Conservation (phyloP, 805 yeast species). For the Zygotorulaspora florentina region DNA sequence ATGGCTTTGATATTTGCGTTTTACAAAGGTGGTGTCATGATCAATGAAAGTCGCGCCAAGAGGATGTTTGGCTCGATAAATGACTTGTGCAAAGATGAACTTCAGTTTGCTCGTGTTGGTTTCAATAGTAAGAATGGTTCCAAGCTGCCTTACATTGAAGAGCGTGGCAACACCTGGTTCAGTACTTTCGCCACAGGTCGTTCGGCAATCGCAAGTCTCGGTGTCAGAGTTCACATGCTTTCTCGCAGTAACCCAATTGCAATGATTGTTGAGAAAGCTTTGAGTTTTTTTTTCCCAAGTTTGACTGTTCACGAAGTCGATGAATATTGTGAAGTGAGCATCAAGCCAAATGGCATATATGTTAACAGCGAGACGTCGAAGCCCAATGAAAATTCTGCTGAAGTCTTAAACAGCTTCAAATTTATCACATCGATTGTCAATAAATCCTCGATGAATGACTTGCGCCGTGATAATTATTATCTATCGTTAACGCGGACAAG, state of each 20-base stretch:
- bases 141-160: conserved; percentile 37
- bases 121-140: conserved; percentile 24
- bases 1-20: conserved; percentile 46
- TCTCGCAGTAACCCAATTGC: conserved; percentile 78
- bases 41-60: conserved; percentile 55
- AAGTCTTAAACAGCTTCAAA: conserved; percentile 47
- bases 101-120: conserved; percentile 60
- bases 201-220: conserved; percentile 60
- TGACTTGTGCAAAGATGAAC: conserved; percentile 53
- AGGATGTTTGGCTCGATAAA: conserved; percentile 48
- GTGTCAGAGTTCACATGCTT: conserved; percentile 57
- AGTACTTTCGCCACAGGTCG: conserved; percentile 86
- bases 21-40: conserved; percentile 54
- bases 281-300: conserved; percentile 55
- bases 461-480: conserved; percentile 73
- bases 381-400: conserved; percentile 32
- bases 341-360: conserved; percentile 44
- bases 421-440: conserved; percentile 82
- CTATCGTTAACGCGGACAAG: conserved; percentile 79
- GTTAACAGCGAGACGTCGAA: conserved; percentile 26
- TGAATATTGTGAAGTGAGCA: conserved; percentile 50
- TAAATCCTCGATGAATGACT: conserved; percentile 73
- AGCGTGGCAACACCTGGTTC: conserved; percentile 34
- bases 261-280: conserved; percentile 56
- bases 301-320: conserved; percentile 54